Base-by-base conservation (phyloP, 192 early-diverging fungal genomes). In the Backusella tarrabulga region DNA sequence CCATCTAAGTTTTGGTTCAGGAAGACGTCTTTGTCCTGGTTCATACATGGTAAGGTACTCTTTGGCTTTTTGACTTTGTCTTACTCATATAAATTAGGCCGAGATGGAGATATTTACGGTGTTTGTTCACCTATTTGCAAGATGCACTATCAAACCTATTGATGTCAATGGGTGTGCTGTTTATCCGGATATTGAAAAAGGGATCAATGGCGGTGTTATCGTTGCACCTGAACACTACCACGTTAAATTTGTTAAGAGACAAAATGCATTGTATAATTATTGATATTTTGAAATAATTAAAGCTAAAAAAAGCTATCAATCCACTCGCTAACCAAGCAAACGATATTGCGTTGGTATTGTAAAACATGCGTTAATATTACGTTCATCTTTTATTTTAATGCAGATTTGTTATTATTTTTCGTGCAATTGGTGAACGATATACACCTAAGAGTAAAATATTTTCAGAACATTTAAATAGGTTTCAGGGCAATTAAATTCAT, bases 1-100 rank as follows among this genome's bases (percentile, higher is more conserved):
- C 56, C 71, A 73, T 54, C 11, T 35, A 34, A 54, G 19, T 21
- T 73, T 73, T 73, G 72, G 72, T 23, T 73, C 46, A 50, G 50
- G 72, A 14, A 73, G 72, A 21, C 54, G 54, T 8, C 6, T 56
- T 6, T 56, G 54, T 3, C 54, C 54, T 21, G 54, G 54, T 9
- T 7, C 9, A 9, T 11, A 56, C 21, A n/a, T 56, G 54, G 54
- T 56, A 56, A 32, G 1, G 8, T 56, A 21, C 11, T 5, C 2
- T 6, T 52, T 19, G 4, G 0, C 0, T 8, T 54, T 21, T 54
- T n/a, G n/a, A n/a, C 2, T 21, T 21, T 7, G 11, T 56, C 32
- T 8, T 6, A 56, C 8, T 21, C 8, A 23, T 23, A 9, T 54
- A n/a, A 56, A 56, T 23, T 56, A 56, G 54, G 54, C 54, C n/a